Base-by-base conservation (phyloP, 1,139 yeast species). In the Taphrina confusa region DNA sequence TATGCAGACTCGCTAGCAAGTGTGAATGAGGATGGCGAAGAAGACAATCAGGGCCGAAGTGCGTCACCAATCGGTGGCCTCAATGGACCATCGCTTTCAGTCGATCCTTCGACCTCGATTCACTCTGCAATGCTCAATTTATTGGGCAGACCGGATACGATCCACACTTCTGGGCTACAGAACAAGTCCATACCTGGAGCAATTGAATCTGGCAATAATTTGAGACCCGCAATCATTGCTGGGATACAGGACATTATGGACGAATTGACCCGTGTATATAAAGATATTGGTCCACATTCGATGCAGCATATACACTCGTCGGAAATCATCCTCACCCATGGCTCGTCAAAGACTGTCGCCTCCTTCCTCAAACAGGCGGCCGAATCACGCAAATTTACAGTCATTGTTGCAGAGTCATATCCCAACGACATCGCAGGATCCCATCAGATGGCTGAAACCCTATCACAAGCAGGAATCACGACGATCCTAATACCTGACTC, bases 261-360 rank as follows among this genome's bases (percentile, higher is more conserved):
- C 73, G 99, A 94, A 73, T 87, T 94, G 62, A 80, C 87, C 42
- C 87, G 87, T 68, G 87, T 88, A 46, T 92, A 90, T 70, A 97
- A 91, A 67, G 92, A 92, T 63, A 84, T 94, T 54, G 95, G 91
- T 71, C 82, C 84, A 63, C 86, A 90, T 84, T 86, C 96, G 20
- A 85, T 85, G 42, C 98, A 94, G 71, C 80, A 92, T 76, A 89
- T 94, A 70, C 97, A 92, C 72, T 97, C 92, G 68, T 87, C 90
- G 61, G 98, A 94, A 73, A 82, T 91, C 23, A 76, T 94, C 57
- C 78, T 94, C 61, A 89, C 97, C 0, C 97, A 91, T 97, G 0
- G 97, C 97, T 1, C 89, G 84, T 50, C 89, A 96, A 83, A 83
- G 61, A 92, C 98, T 0, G 96, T 94, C 14, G 77, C 89, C 65